Conservation (phyloP, 768 basidiomycete genomes). For the Rhodotorula babjevae region DNA sequence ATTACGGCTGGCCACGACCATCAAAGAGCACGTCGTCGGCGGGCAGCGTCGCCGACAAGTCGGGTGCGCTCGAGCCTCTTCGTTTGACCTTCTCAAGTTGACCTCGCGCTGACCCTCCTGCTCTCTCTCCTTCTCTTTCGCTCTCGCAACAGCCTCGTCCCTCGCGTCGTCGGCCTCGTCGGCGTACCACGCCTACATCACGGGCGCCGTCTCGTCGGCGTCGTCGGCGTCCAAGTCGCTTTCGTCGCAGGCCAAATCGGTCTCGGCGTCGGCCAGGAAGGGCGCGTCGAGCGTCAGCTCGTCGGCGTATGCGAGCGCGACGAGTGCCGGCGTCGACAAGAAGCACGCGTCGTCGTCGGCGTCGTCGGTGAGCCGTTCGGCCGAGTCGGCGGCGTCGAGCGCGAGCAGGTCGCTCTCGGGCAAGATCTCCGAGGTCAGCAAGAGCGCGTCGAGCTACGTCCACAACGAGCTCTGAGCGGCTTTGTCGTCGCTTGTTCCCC, state of each 20-base stretch:
- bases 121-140: not conserved
- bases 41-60: conserved; percentile 23
- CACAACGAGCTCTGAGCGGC: conserved; percentile 26
- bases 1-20: conserved; percentile 23
- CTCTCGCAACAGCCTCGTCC: conserved; percentile 28
- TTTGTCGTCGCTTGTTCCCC: too few relatives aligned
- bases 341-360: conserved; percentile 4
- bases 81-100: not conserved
- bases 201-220: conserved; percentile 10
- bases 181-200: conserved; percentile 12
- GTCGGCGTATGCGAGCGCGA: conserved; percentile 25
- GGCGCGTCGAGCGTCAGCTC: conserved; percentile 3
- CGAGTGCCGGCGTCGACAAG: conserved; percentile 9
- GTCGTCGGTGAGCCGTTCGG: not conserved
- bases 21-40: conserved; percentile 36
- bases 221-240: conserved; percentile 33
- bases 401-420: not conserved
- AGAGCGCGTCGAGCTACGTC: conserved; percentile 7
- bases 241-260: conserved; percentile 13
- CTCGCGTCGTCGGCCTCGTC: conserved; percentile 27
- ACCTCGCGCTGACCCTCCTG: too few relatives aligned
- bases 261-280: conserved; percentile 1
- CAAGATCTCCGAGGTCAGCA: conserved; percentile 8
- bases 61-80: conserved; percentile 5
- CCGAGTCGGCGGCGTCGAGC: not conserved